These are phyloP conservation scores for Mortierella sp. DNA, from an alignment of 371 early-diverging fungal genomes.

Conservation along the genomic window DNA sequence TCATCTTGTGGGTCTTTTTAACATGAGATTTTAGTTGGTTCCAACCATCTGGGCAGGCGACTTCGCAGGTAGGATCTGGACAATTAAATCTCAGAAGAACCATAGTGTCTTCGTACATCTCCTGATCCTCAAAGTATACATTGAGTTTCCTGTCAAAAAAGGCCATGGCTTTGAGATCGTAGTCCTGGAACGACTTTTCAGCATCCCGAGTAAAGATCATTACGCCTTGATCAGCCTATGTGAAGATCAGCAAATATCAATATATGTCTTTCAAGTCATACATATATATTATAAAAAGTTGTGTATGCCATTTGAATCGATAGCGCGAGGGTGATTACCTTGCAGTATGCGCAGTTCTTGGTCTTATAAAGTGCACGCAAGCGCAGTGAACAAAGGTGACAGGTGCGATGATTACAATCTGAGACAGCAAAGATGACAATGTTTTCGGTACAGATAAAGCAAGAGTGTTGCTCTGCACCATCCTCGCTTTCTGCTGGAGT, in stretches of 20 bases:
- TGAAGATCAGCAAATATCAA: background rate
- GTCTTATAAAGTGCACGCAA: conserved; percentile 90
- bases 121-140: conserved; percentile 81
- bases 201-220: conserved; percentile 81
- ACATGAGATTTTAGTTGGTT: conserved; percentile 85
- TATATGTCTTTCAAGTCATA: background rate
- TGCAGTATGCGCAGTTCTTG: conserved; percentile 91
- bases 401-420: conserved; percentile 91
- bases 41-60: conserved; percentile 83
- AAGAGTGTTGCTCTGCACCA: conserved; percentile 67
- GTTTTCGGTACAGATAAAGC: conserved; percentile 94
- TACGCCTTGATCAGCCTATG: conserved; percentile 73
- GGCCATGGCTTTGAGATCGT: conserved; percentile 61
- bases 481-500: conserved; percentile 13
- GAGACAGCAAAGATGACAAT: conserved; percentile 87
- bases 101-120: conserved; percentile 80
- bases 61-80: conserved; percentile 82
- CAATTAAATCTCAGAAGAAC: conserved; percentile 86
- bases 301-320: background rate
- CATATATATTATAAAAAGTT: background rate
- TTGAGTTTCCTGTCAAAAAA: conserved; percentile 74
- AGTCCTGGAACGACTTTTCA: conserved; percentile 69
- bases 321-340: conserved; percentile 66
- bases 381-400: conserved; percentile 91
- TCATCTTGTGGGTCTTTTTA: conserved; percentile 76